Evolutionary conservation across 75 land plant genomes (phyloP), one percentile per base, ranked within the genome.

Genomic region (Selaginella tamariscina): DNA sequence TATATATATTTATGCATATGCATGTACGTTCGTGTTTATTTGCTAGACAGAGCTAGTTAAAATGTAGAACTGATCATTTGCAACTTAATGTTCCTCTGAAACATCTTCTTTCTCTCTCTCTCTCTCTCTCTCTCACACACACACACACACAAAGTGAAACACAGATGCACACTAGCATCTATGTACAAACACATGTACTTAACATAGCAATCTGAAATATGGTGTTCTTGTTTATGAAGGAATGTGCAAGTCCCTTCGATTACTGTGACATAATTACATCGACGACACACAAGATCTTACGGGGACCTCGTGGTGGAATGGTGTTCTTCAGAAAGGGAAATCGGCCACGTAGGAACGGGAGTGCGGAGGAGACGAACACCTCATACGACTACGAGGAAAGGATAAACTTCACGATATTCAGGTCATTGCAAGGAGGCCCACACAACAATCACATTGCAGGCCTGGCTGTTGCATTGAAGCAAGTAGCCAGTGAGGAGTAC

Each of bases 391-490:
- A 79, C 70, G 98, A 94, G 74, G 90, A 83, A 21, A 83, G 73
- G 79, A 87, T 94, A 68, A 94, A 87, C 67, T 94, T 94, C 83
- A 86, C 98, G 33, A 89, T 94, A 56, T 87, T 84, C 32, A 95
- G 86, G 21, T 81, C 98, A 18, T 56, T 87, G 65, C 98, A 94
- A 79, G 98, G 98, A 27, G 98, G 96, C 27, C 91, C 98, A 24
- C 98, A 94, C 62, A 94, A 94, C 71, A 94, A 94, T 71, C 96
- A 88, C 54, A 85, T 88, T 74, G 98, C 98, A 39, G 98, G 91
- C 2, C 78, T 94, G 21, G 98, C 96, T 27, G 83, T 87, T 65
- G 86, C 96, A 2, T 78, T 94, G 21, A 89, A 88, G 56, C 96
- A 94, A 68, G 91, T 80, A 9, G 88, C 84, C 32, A 78, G 83